phyloP scores from a whole-genome alignment of 306 rosid genomes.

The Boehmeria nivea region DNA sequence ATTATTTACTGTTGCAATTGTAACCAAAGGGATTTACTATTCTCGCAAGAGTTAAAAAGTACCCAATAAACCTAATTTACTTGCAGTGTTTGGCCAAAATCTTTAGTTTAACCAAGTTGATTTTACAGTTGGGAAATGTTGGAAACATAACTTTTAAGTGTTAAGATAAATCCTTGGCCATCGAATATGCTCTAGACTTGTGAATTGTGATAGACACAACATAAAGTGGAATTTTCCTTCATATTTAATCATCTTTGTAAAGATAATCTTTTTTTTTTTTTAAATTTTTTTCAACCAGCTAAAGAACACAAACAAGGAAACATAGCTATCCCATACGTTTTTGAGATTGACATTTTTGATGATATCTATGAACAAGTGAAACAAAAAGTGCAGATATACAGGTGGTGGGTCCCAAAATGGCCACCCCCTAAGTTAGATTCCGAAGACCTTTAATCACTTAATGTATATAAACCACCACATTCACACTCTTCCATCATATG shows the following conservation, averaged over 20 bases:
- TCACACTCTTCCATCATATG: too few relatives aligned
- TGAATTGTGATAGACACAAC: not conserved
- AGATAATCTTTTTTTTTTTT: not conserved
- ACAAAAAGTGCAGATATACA: too few relatives aligned
- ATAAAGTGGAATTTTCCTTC: not conserved
- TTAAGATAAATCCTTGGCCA: not conserved
- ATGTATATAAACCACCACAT: too few relatives aligned
- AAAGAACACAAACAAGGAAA: not conserved
- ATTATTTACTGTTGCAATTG: not conserved
- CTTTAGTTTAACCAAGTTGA: not conserved
- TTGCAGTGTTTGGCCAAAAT: not conserved
- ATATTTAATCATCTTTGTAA: not conserved
- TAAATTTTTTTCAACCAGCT: not conserved
- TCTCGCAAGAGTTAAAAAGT: not conserved
- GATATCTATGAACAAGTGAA: too few relatives aligned
- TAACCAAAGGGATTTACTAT: not conserved
- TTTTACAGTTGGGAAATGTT: not conserved
- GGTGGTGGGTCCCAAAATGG: too few relatives aligned
- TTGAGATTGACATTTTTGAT: too few relatives aligned
- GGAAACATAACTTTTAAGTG: not conserved
- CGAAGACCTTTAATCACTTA: too few relatives aligned
- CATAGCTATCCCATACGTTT: conserved; percentile 1
- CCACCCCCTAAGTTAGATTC: too few relatives aligned
- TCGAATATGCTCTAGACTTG: not conserved
- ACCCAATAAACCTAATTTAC: not conserved